Conservation (phyloP, 2,329 filamentous ascomycete genomes). For the Seiridium cupressi region DNA sequence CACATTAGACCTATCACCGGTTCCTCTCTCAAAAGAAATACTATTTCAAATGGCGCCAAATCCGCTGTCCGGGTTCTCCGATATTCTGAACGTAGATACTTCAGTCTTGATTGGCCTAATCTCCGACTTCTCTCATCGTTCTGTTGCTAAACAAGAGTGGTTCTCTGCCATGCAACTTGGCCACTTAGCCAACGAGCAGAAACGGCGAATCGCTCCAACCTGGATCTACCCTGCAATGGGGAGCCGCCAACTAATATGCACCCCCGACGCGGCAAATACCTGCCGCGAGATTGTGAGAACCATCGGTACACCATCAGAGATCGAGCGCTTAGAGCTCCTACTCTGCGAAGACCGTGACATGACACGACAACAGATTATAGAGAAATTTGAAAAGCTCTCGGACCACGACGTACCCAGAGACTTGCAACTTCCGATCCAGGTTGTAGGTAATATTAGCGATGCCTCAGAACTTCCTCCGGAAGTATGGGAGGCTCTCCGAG, state of each 20-base stretch:
- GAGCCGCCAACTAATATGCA: conserved; percentile 60
- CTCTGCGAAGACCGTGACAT: conserved; percentile 32
- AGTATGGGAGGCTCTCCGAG: not conserved
- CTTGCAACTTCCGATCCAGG: not conserved
- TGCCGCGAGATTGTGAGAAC: conserved; percentile 64
- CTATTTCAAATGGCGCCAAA: conserved; percentile 26
- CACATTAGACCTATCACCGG: conserved; percentile 6
- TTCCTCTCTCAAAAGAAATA: conserved; percentile 16
- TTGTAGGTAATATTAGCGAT: not conserved
- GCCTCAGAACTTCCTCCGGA: not conserved
- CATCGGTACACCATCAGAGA: conserved; percentile 62
- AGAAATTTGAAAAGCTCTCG: not conserved
- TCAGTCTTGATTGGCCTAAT: conserved; percentile 71
- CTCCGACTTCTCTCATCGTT: conserved; percentile 67
- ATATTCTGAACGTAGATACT: conserved; percentile 57
- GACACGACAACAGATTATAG: not conserved
- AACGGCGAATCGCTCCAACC: conserved; percentile 55
- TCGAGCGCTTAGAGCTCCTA: conserved; percentile 58
- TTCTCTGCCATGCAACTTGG: conserved; percentile 58
- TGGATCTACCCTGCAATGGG: conserved; percentile 62
- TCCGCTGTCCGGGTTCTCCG: conserved; percentile 21
- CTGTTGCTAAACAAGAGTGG: conserved; percentile 32
- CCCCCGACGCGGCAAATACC: conserved; percentile 60
- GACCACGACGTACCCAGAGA: not conserved
- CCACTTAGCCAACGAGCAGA: conserved; percentile 65